Base-by-base conservation (phyloP, 1,284 basidiomycete genomes). In the Cutaneotrichosporon curvatum region DNA sequence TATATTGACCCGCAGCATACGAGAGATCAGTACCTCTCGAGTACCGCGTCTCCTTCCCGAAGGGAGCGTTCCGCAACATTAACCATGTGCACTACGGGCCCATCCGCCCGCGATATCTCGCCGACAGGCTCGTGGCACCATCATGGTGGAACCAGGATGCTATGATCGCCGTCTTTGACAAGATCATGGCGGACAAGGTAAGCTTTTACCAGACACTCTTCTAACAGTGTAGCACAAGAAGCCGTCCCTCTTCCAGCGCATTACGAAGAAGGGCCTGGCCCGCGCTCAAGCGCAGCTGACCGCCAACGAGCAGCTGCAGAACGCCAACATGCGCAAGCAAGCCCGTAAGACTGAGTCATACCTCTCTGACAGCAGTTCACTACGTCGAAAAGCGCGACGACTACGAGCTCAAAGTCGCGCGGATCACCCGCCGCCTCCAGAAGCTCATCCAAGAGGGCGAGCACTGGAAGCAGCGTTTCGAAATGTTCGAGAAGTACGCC, bases 41-140 rank as follows among this genome's bases (percentile, higher is more conserved):
- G 69, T 87, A 94, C 75, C 90, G 91, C 64, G 87, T 95, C 63
- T 88, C 92, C 3, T 96, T 94, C 74, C 90, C 92, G 4, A 86
- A 84, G 2, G 89, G 90, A 25, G 59, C 65, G 35, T 75, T 76
- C 64, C 59, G 72, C 6, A 72, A 74, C 15, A 65, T 75, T 52
- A 65, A 67, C 43, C 42, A 57, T 21, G 53, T 72, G 37, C 50
- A 51, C 19, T 53, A 61, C 28, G 57, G 56, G 4, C 47, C 48
- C 5, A 47, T 53, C 18, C 47, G 58, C 16, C 41, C 67, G 50
- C 46, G 48, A 37, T 69, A 59, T 55, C 58, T 70, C 8, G 67
- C 60, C 4, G 66, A 66, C 39, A 79, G 85, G 40, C 88, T 89
- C 74, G 75, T 83, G 37, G 84, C 84, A 11, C 91, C 90, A 0